Evolutionary conservation across 2,329 filamentous ascomycete species (phyloP).

Genomic region (Sphaerulina vaccinii): DNA sequence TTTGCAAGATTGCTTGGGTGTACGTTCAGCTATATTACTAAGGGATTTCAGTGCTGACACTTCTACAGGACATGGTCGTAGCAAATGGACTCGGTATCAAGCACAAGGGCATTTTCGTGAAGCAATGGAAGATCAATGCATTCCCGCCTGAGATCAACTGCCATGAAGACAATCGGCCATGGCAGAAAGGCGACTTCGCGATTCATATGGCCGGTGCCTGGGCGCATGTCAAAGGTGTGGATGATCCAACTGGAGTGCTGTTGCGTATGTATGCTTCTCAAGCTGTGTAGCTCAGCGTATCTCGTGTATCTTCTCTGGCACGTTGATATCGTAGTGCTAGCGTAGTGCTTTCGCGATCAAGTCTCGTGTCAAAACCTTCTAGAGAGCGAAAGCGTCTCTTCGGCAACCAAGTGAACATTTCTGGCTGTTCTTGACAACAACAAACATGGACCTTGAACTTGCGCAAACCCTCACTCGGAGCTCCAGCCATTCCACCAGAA

Average conservation of each 20-base stretch:
- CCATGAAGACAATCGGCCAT: conserved; percentile 11
- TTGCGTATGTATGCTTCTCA: conserved; percentile 39
- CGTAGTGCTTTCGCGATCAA: too few relatives aligned
- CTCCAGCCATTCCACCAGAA: too few relatives aligned
- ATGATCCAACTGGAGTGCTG: conserved; percentile 40
- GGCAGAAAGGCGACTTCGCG: conserved; percentile 21
- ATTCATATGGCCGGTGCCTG: conserved; percentile 44
- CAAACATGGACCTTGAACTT: too few relatives aligned
- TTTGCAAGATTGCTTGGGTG: conserved; percentile 1
- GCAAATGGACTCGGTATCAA: conserved; percentile 4
- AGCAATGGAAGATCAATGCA: conserved; percentile 42
- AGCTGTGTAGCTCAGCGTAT: neutral
- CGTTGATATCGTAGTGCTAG: too few relatives aligned
- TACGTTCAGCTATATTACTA: too few relatives aligned
- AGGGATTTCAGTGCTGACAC: neutral
- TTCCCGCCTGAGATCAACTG: conserved; percentile 30
- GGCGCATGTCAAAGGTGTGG: conserved; percentile 35
- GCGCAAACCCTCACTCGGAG: too few relatives aligned
- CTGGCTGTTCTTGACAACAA: too few relatives aligned
- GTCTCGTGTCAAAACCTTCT: too few relatives aligned
- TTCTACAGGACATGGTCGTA: conserved; percentile 36
- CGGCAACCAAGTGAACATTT: too few relatives aligned
- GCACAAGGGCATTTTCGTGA: conserved; percentile 27
- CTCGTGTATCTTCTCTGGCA: too few relatives aligned
- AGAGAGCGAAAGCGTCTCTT: too few relatives aligned